Percentiles rank a stretch among this genome's conserved stretches.
These are phyloP conservation scores for Apiospora pterosperma DNA, from an alignment of 2,329 filamentous ascomycete species.

Conservation along the genomic window DNA sequence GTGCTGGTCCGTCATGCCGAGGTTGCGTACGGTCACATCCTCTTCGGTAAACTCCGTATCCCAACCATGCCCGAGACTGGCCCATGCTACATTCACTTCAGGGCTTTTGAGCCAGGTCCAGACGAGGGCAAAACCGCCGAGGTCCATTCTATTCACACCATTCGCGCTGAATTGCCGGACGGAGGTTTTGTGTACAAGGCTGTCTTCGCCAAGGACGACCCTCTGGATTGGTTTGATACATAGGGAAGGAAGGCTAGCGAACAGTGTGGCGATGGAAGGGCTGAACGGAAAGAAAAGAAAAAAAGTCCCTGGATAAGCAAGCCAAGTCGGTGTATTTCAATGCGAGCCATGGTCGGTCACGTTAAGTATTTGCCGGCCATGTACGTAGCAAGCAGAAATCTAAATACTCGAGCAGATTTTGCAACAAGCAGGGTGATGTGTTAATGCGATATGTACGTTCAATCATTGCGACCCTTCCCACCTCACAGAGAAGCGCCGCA, in stretches of 20 bases:
- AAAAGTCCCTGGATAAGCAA: neutral
- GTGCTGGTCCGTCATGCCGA: constrained; percentile 40
- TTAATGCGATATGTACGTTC: constrained; percentile 45
- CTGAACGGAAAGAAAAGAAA: too few relatives aligned
- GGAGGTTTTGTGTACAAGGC: constrained; percentile 42
- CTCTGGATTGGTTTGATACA: constrained; percentile 53
- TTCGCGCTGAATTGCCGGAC: constrained; percentile 38
- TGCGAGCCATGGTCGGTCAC: neutral
- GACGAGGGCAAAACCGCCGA: constrained; percentile 32
- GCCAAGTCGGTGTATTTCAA: neutral
- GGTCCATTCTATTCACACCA: constrained; percentile 46
- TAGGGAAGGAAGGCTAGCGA: constrained; percentile 15
- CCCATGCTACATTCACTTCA: constrained; percentile 44
- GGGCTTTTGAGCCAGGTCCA: constrained; percentile 40
- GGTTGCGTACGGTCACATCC: constrained; percentile 44
- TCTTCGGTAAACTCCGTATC: constrained; percentile 47
- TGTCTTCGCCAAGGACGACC: constrained; percentile 43
- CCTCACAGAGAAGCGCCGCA: constrained; percentile 50
- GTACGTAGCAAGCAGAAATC: neutral
- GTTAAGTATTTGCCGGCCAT: neutral
- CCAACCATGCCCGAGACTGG: constrained; percentile 35
- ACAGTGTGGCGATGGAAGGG: neutral
- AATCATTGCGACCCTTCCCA: constrained; percentile 60
- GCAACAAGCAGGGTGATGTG: neutral
- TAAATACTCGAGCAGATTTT: neutral